Evolutionary conservation across 495 filamentous ascomycete genomes (phyloP).

Genomic region (Tuber aestivum): DNA sequence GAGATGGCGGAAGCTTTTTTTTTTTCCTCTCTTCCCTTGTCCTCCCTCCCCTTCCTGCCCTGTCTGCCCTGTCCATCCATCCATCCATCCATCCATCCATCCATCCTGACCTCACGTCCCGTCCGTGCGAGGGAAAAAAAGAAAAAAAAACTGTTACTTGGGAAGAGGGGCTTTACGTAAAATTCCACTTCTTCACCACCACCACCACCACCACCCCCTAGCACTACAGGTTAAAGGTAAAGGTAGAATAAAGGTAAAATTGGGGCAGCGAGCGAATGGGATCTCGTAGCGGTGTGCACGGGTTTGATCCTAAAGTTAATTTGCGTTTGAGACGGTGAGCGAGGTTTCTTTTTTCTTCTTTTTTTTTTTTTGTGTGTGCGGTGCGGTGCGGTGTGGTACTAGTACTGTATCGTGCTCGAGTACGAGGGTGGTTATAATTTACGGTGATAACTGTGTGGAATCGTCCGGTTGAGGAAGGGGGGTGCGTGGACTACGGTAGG

Average conservation of each 20-base stretch:
- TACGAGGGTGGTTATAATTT: too few relatives aligned
- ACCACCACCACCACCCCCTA: too few relatives aligned
- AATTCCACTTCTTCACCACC: too few relatives aligned
- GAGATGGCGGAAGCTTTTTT: background rate
- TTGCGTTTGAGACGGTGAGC: background rate
- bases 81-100: too few relatives aligned
- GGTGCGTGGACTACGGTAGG: too few relatives aligned
- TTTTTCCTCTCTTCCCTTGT: background rate
- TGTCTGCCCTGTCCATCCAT: background rate
- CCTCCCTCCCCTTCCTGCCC: too few relatives aligned
- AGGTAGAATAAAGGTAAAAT: too few relatives aligned
- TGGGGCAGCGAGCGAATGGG: background rate
- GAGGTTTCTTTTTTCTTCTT: background rate
- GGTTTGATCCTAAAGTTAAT: background rate
- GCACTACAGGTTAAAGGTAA: too few relatives aligned
- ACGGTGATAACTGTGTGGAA: too few relatives aligned
- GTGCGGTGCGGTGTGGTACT: background rate
- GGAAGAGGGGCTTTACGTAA: background rate
- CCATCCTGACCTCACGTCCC: too few relatives aligned
- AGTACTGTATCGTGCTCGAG: background rate
- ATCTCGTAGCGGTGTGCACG: background rate
- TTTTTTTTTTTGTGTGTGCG: background rate
- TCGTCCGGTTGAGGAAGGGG: too few relatives aligned
- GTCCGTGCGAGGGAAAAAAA: background rate
- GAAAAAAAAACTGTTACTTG: background rate